Evolutionary conservation across 1,284 basidiomycete species (phyloP).

Genomic region (Boletus smithii): DNA sequence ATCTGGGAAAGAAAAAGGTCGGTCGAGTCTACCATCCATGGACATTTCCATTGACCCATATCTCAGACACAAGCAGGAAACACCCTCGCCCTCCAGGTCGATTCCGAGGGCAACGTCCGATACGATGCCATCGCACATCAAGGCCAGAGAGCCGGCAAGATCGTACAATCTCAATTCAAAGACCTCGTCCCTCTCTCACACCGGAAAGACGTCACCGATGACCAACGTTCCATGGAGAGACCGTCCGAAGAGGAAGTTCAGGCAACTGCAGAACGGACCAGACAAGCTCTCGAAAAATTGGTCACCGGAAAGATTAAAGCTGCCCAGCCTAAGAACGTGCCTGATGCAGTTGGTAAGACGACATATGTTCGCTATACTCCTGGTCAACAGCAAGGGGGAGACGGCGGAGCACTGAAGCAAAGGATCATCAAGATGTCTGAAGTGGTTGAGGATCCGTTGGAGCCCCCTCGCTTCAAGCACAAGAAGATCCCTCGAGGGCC

Average conservation of each 20-base stretch:
- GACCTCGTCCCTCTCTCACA: conserved; percentile 93
- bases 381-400: conserved; percentile 72
- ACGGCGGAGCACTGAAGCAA: conserved; percentile 74
- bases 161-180: conserved; percentile 94
- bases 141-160: conserved; percentile 82
- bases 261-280: conserved; percentile 86
- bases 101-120: conserved; percentile 92
- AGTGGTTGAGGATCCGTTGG: conserved; percentile 94
- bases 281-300: conserved; percentile 88
- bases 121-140: conserved; percentile 98
- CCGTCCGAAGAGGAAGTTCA: conserved; percentile 91
- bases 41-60: conserved; percentile 2
- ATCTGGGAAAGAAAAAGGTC: conserved; percentile 92
- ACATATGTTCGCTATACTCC: conserved; percentile 96
- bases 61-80: conserved; percentile 83
- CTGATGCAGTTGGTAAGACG: conserved; percentile 74
- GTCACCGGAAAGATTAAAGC: conserved; percentile 96
- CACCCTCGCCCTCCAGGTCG: conserved; percentile 94
- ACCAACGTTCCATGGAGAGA: conserved; percentile 76
- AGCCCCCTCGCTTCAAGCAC: conserved; percentile 96
- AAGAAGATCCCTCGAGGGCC: conserved; percentile 97
- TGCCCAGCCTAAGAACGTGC: conserved; percentile 88
- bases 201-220: conserved; percentile 83
- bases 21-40: not conserved
- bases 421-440: conserved; percentile 99